These are phyloP conservation scores for Oropetium thomaeum DNA, from an alignment of 176 grass and related monocot genomes.

Conservation along the genomic window DNA sequence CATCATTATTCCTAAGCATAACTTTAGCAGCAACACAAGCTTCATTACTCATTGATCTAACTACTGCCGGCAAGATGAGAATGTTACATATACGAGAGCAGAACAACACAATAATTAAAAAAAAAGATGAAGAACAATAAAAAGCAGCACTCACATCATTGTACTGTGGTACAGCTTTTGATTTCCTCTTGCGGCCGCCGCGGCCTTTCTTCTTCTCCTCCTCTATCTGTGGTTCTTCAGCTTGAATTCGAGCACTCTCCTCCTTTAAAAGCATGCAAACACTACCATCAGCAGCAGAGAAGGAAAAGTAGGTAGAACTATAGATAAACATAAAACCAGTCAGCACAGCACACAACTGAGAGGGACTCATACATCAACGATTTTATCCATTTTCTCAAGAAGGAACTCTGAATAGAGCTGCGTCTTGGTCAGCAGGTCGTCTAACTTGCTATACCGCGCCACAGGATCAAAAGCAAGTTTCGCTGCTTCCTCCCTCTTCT, in stretches of 20 bases:
- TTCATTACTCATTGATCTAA: not conserved
- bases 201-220: constrained; percentile 59
- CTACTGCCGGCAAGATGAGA: not conserved
- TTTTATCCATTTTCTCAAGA: constrained; percentile 93
- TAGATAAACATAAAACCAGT: not conserved
- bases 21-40: not conserved
- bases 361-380: constrained; percentile 46
- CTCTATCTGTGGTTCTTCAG: constrained; percentile 40
- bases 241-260: constrained; percentile 39
- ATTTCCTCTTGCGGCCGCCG: constrained; percentile 64
- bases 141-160: constrained; percentile 66
- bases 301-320: not conserved
- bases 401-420: constrained; percentile 89
- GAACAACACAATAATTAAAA: constrained; percentile 1
- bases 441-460: constrained; percentile 66
- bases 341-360: not conserved
- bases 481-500: constrained; percentile 34
- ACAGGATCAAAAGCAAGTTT: constrained; percentile 41
- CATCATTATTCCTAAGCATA: not conserved
- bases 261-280: constrained; percentile 30
- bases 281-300: not conserved
- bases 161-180: constrained; percentile 44
- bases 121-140: not conserved
- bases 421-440: constrained; percentile 79
- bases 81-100: not conserved